Conservation (phyloP, 2,329 filamentous ascomycete species). For the Talaromyces sp. region DNA sequence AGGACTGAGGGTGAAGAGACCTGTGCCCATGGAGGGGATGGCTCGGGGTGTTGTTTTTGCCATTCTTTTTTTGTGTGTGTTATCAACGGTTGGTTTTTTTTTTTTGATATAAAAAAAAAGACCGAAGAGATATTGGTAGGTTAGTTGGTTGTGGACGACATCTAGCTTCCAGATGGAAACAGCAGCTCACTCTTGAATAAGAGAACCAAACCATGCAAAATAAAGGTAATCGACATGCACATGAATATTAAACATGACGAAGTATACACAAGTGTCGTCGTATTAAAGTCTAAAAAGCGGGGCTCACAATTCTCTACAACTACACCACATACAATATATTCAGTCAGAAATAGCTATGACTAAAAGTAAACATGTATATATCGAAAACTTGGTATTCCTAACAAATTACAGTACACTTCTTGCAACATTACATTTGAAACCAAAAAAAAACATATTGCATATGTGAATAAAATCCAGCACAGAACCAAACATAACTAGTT, state of each 20-base stretch:
- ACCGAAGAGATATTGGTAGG: no score
- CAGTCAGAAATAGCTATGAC: not conserved
- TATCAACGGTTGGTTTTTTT: not conserved
- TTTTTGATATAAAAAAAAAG: no score
- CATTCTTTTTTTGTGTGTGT: not conserved
- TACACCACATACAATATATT: not conserved
- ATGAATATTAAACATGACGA: not conserved
- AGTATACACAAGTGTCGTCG: not conserved
- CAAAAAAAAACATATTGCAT: not conserved
- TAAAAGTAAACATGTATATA: not conserved
- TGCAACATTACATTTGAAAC: not conserved
- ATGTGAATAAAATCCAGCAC: not conserved
- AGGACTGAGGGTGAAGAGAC: constrained; percentile 51
- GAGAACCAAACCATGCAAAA: not conserved
- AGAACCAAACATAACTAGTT: not conserved
- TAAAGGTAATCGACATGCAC: not conserved
- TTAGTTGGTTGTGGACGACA: no score
- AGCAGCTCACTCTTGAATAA: no score
- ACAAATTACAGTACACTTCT: not conserved
- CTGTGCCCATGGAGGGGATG: constrained; percentile 40
- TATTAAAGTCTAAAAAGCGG: not conserved
- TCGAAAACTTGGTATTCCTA: not conserved
- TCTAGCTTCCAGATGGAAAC: no score
- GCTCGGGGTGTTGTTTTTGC: not conserved
- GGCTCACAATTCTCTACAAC: not conserved